A percentile compares a stretch with the other conserved stretches of the same genome.
Evolutionary conservation across 2,329 filamentous ascomycete species (phyloP).

Genomic region (Helotiales sp.): DNA sequence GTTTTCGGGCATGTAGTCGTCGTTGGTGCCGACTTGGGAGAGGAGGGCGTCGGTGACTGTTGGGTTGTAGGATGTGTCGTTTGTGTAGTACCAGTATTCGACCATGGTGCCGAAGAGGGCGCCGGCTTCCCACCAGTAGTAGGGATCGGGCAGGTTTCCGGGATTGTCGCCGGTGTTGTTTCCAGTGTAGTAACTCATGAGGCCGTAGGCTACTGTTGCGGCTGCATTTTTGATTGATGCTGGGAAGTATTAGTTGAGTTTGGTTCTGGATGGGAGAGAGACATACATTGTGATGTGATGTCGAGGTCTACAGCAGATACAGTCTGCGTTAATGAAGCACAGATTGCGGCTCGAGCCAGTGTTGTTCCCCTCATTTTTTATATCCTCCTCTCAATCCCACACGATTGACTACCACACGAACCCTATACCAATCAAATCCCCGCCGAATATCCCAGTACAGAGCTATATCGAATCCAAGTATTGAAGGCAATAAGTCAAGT

Average conservation of each 20-base stretch:
- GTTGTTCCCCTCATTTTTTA: neutral
- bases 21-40: conserved; percentile 68
- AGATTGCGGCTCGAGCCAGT: neutral
- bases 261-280: neutral
- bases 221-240: conserved; percentile 36
- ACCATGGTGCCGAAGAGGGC: conserved; percentile 69
- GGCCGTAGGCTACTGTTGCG: conserved; percentile 42
- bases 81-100: conserved; percentile 83
- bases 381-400: neutral
- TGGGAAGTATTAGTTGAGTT: neutral
- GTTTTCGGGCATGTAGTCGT: conserved; percentile 76
- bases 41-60: conserved; percentile 61
- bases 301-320: neutral
- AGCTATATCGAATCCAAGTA: neutral
- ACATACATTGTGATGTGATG: neutral
- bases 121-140: conserved; percentile 69
- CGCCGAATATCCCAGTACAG: neutral
- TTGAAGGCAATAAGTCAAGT: neutral
- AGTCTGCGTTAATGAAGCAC: neutral
- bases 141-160: conserved; percentile 47
- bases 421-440: neutral
- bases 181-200: conserved; percentile 54
- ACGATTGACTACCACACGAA: neutral
- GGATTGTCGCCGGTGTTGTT: conserved; percentile 50
- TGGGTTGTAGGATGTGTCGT: conserved; percentile 69